Conservation (phyloP, 768 basidiomycete species). For the Trichaptum fuscoviolaceum region DNA sequence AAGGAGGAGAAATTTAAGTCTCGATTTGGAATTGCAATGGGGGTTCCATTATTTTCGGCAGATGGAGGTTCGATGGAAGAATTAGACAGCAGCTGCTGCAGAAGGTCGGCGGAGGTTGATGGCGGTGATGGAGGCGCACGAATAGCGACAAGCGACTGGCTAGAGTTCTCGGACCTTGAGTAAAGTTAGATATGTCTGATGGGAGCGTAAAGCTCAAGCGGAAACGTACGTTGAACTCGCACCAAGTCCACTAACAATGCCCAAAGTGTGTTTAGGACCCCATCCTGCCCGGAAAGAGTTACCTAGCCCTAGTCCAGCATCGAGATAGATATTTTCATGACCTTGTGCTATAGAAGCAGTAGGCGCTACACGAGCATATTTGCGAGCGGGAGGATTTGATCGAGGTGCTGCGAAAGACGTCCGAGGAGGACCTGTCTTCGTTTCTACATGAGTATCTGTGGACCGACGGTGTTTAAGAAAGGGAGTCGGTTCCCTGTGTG, state of each 20-base stretch:
- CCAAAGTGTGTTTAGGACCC: constrained; percentile 76
- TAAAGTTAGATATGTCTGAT: not conserved
- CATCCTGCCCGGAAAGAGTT: constrained; percentile 88
- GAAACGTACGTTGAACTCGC: constrained; percentile 40
- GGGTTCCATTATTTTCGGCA: constrained; percentile 63
- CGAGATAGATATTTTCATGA: constrained; percentile 60
- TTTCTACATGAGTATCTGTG: constrained; percentile 12
- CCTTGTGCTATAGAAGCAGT: constrained; percentile 61
- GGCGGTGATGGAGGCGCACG: not conserved
- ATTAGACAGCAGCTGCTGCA: constrained; percentile 72
- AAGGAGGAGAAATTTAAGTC: constrained; percentile 77
- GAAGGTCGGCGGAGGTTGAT: constrained; percentile 45
- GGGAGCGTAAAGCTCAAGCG: not conserved
- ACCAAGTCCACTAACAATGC: constrained; percentile 68
- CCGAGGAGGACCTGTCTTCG: constrained; percentile 40
- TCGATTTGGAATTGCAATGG: constrained; percentile 59
- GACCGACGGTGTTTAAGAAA: constrained; percentile 12
- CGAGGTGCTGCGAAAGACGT: constrained; percentile 73
- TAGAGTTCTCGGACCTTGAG: not conserved
- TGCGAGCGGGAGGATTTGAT: constrained; percentile 67
- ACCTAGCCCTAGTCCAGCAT: constrained; percentile 83
- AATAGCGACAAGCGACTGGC: not conserved
- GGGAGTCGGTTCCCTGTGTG: constrained; percentile 11
- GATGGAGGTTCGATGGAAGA: constrained; percentile 49
- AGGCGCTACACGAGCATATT: constrained; percentile 71